Conservation (phyloP, 345 rosid species). For the Geranium brycei region DNA sequence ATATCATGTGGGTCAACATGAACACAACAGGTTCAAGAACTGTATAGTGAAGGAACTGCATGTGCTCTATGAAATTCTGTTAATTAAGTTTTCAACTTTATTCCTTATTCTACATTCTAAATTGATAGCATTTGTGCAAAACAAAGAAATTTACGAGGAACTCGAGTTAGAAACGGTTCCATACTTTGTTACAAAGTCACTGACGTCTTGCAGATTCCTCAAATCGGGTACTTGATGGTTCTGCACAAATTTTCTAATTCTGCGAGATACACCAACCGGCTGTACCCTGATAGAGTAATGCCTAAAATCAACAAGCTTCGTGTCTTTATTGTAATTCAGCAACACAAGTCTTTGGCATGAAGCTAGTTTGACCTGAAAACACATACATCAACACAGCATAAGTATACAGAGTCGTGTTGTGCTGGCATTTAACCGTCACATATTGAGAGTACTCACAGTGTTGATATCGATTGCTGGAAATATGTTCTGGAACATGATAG, state of each 20-base stretch:
- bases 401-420: conserved; percentile 7
- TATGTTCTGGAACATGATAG: conserved; percentile 91
- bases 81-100: too few relatives aligned
- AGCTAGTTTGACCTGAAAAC: conserved; percentile 73
- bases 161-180: conserved; percentile 6
- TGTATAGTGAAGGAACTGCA: not conserved
- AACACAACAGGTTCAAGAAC: too few relatives aligned
- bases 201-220: conserved; percentile 75
- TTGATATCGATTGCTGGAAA: conserved; percentile 87
- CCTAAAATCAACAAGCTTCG: conserved; percentile 71
- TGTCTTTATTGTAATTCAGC: conserved; percentile 80
- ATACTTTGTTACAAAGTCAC: conserved; percentile 87
- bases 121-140: not conserved
- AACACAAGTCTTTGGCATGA: conserved; percentile 88
- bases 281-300: conserved; percentile 87
- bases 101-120: not conserved
- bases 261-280: conserved; percentile 75
- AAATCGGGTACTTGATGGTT: conserved; percentile 83
- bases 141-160: not conserved
- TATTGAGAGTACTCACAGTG: conserved; percentile 42
- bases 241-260: conserved; percentile 80
- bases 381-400: conserved; percentile 13
- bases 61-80: not conserved
- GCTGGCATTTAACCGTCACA: conserved; percentile 5
- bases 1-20: too few relatives aligned